Conservation (phyloP, 2,329 filamentous ascomycete species). For the Botrytis fabae region DNA sequence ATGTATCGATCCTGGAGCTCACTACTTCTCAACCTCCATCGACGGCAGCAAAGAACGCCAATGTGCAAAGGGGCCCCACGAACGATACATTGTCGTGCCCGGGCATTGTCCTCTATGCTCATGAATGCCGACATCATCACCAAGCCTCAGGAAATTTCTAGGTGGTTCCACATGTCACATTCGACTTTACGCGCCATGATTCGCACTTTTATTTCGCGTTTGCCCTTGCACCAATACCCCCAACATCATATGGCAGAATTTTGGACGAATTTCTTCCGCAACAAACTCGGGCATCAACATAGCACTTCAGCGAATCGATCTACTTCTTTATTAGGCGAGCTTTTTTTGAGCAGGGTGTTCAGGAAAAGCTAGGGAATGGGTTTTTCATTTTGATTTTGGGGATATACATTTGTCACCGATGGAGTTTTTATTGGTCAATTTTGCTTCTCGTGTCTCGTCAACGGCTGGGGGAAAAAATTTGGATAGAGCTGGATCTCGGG, state of each 20-base stretch:
- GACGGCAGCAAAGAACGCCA: conserved; percentile 62
- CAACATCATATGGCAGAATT: neutral
- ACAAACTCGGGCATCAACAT: neutral
- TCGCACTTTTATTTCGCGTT: neutral
- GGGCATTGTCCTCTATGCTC: conserved; percentile 60
- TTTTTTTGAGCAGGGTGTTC: conserved; percentile 11
- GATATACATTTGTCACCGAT: neutral
- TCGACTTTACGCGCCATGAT: neutral
- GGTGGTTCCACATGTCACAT: neutral
- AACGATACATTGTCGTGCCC: conserved; percentile 70
- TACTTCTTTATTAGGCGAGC: neutral
- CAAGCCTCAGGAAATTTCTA: neutral
- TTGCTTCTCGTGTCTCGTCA: neutral
- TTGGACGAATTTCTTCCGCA: neutral
- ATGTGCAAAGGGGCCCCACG: conserved; percentile 67
- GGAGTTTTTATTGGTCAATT: conserved; percentile 3
- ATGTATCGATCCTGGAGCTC: conserved; percentile 66
- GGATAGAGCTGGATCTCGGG: conserved; percentile 13
- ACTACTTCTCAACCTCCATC: conserved; percentile 69
- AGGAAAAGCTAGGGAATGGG: conserved; percentile 5
- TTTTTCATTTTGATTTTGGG: neutral
- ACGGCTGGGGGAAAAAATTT: neutral
- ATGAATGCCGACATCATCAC: conserved; percentile 17
- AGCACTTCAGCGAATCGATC: neutral
- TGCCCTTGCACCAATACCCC: neutral